Conservation (phyloP, 257 asterid genomes). For the Solanum pinnatisectum region DNA sequence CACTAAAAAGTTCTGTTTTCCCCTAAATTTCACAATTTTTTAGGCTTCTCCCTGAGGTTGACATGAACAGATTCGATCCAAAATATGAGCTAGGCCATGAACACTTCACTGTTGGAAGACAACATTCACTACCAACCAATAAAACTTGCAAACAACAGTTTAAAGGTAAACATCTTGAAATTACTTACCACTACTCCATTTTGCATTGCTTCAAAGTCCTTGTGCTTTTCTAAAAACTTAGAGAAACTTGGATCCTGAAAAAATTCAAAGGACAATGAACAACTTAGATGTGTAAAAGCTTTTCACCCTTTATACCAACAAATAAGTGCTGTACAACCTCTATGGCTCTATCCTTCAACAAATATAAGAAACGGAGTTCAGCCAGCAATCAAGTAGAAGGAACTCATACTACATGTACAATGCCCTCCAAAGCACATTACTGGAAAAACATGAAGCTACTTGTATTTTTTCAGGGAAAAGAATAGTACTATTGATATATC, state of each 20-base stretch:
- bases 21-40: background rate
- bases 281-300: background rate
- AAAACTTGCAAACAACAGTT: background rate
- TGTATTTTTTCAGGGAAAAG: background rate
- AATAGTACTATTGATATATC: background rate
- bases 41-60: background rate
- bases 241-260: conserved; percentile 79
- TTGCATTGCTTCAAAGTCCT: conserved; percentile 23
- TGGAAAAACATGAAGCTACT: background rate
- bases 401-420: background rate
- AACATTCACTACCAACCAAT: background rate
- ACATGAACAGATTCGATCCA: background rate
- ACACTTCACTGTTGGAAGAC: background rate
- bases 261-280: background rate
- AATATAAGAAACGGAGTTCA: background rate
- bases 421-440: background rate
- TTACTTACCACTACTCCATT: conserved; percentile 52
- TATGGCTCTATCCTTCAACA: background rate
- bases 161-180: background rate
- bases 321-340: background rate
- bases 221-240: conserved; percentile 54
- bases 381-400: background rate
- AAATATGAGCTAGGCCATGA: background rate
- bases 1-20: background rate
- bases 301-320: background rate